Evolutionary conservation across 805 yeast genomes (phyloP).

Genomic region (Nakazawaea wyomingensis): DNA sequence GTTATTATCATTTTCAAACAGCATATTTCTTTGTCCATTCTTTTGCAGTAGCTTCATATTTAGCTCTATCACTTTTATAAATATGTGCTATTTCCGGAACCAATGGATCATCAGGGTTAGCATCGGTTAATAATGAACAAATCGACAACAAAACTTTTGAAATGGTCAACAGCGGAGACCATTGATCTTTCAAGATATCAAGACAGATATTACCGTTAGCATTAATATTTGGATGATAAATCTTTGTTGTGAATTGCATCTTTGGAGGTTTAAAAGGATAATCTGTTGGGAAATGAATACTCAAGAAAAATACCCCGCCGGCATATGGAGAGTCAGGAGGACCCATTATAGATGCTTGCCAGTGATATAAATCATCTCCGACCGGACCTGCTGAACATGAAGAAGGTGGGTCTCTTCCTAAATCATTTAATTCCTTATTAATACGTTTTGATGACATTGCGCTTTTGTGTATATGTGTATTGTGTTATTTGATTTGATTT

Average conservation of each 20-base stretch:
- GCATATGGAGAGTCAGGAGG: slow-evolving; percentile 89
- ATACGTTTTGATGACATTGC: slow-evolving; percentile 90
- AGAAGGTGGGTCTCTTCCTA: slow-evolving; percentile 98
- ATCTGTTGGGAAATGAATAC: slow-evolving; percentile 98
- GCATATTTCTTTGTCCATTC: slow-evolving; percentile 99
- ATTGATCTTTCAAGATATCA: slow-evolving; percentile 94
- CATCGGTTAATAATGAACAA: slow-evolving; percentile 93
- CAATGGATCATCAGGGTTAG: slow-evolving; percentile 98
- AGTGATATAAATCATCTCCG: slow-evolving; percentile 95
- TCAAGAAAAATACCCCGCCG: slow-evolving; percentile 87
- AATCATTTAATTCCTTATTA: slow-evolving; percentile 89
- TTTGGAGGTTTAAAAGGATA: slow-evolving; percentile 99
- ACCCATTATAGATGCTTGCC: slow-evolving; percentile 99
- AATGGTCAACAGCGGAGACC: slow-evolving; percentile 98
- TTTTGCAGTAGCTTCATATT: slow-evolving; percentile 93
- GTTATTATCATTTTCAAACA: slow-evolving; percentile 54
- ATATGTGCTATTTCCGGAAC: slow-evolving; percentile 98
- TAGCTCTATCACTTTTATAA: slow-evolving; percentile 88
- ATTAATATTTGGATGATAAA: slow-evolving; percentile 96
- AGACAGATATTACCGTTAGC: slow-evolving; percentile 94
- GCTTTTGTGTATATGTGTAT: slow-evolving; percentile 8
- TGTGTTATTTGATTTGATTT: not conserved
- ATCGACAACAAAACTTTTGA: slow-evolving; percentile 92
- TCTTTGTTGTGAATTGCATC: slow-evolving; percentile 87
- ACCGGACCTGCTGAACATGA: slow-evolving; percentile 99